phyloP scores from a whole-genome alignment of 116 monocot genomes.

The Papilionanthe hybrid region DNA sequence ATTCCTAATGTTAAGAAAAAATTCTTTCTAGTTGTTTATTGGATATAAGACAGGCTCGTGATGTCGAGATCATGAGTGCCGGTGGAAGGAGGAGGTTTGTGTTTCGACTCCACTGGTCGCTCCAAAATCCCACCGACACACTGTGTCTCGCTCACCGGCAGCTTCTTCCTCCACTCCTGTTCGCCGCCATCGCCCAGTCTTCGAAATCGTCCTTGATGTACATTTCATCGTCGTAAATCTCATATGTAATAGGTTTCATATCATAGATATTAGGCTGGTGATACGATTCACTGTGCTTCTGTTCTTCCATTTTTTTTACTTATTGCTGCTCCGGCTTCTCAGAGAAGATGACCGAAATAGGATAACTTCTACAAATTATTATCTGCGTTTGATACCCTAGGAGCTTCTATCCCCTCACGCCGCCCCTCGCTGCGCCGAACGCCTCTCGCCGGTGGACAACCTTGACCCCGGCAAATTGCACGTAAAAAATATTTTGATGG shows the following conservation, averaged over 20 bases:
- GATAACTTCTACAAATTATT: background rate
- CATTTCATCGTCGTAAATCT: constrained; percentile 69
- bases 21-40: constrained; percentile 12
- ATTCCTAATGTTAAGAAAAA: too few species aligned
- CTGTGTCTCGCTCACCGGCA: constrained; percentile 62
- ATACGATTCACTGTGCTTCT: background rate
- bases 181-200: background rate
- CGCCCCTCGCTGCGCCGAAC: too few species aligned
- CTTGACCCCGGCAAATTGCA: too few species aligned
- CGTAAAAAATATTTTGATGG: too few species aligned
- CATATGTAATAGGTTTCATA: constrained; percentile 57
- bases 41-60: constrained; percentile 69
- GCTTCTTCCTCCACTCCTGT: constrained; percentile 8
- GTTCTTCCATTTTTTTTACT: background rate
- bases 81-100: constrained; percentile 65
- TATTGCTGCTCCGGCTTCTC: background rate
- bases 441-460: too few species aligned
- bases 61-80: constrained; percentile 70
- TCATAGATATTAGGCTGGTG: constrained; percentile 27
- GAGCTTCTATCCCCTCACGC: too few species aligned
- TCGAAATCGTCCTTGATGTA: constrained; percentile 44
- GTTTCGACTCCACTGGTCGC: constrained; percentile 23
- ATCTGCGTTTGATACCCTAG: too few species aligned
- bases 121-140: constrained; percentile 60
- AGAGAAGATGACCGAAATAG: too few species aligned